Evolutionary conservation across 2,329 filamentous ascomycete genomes (phyloP).

Genomic region (Colletotrichum orbiculare): DNA sequence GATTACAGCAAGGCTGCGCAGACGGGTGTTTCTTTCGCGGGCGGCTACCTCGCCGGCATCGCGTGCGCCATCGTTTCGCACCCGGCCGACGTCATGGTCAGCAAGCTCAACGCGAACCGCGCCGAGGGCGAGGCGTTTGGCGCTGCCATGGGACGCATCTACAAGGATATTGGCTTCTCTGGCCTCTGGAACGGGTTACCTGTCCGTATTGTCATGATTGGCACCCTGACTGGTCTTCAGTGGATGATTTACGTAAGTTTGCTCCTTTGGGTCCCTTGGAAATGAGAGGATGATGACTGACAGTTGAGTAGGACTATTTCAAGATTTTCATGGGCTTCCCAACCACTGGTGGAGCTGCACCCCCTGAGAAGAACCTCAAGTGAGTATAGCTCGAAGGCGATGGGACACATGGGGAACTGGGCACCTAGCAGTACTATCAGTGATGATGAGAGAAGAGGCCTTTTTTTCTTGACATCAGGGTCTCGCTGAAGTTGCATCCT

Average conservation of each 20-base stretch:
- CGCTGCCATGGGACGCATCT: slow-evolving; percentile 81
- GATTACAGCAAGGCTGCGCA: slow-evolving; percentile 86
- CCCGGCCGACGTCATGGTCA: slow-evolving; percentile 89
- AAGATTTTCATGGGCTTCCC: slow-evolving; percentile 91
- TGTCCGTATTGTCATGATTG: slow-evolving; percentile 90
- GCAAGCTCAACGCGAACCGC: slow-evolving; percentile 86
- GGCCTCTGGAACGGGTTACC: slow-evolving; percentile 95
- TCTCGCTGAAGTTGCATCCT: too few relatives aligned
- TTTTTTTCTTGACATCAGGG: too few relatives aligned
- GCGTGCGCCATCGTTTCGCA: slow-evolving; percentile 86
- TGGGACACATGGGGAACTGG: too few relatives aligned
- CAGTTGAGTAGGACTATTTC: slow-evolving; percentile 74
- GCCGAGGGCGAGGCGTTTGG: slow-evolving; percentile 82
- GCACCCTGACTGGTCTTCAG: slow-evolving; percentile 83
- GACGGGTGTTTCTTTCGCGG: slow-evolving; percentile 86
- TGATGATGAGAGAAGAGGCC: too few relatives aligned
- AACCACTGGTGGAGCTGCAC: slow-evolving; percentile 77
- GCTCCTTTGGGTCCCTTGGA: background rate
- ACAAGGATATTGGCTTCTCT: slow-evolving; percentile 84
- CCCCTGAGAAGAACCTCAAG: slow-evolving; percentile 61
- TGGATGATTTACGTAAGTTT: slow-evolving; percentile 89
- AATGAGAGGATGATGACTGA: slow-evolving; percentile 38
- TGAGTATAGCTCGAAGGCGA: background rate
- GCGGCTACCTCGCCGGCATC: slow-evolving; percentile 88
- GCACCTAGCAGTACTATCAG: too few relatives aligned